Evolutionary conservation across 306 rosid genomes (phyloP).

Genomic region (Lablab purpureus): DNA sequence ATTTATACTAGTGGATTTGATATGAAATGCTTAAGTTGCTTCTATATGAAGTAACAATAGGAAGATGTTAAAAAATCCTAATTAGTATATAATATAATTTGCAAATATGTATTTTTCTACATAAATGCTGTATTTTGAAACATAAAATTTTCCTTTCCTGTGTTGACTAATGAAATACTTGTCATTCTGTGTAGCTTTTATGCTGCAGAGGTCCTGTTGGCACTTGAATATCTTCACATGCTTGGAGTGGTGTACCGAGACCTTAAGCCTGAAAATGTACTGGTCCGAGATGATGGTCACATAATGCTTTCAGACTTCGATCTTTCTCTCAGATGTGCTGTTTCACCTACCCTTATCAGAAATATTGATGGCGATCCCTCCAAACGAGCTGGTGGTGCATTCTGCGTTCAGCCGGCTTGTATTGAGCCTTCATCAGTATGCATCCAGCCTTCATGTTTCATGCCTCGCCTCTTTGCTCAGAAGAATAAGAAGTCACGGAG

Average conservation of each 20-base stretch:
- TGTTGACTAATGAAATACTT: constrained; percentile 20
- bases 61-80: constrained; percentile 22
- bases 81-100: background rate
- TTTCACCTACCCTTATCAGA: constrained; percentile 53
- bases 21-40: background rate
- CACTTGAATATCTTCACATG: constrained; percentile 70
- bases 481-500: constrained; percentile 54
- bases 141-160: background rate
- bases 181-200: constrained; percentile 50
- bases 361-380: constrained; percentile 46
- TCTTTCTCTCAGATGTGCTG: constrained; percentile 56
- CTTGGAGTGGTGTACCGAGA: constrained; percentile 64
- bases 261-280: constrained; percentile 61
- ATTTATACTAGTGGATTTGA: background rate
- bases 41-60: background rate
- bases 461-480: constrained; percentile 53
- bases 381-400: constrained; percentile 51
- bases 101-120: background rate
- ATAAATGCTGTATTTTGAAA: background rate
- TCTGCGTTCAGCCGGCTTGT: constrained; percentile 58
- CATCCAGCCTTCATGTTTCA: constrained; percentile 62
- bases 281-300: constrained; percentile 67
- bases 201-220: constrained; percentile 67
- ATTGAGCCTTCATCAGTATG: constrained; percentile 59
- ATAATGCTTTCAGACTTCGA: constrained; percentile 64